A percentile compares a stretch with the other conserved stretches of the same genome.
phyloP scores from a whole-genome alignment of 2,329 filamentous ascomycete species.

The Ustulina deusta region DNA sequence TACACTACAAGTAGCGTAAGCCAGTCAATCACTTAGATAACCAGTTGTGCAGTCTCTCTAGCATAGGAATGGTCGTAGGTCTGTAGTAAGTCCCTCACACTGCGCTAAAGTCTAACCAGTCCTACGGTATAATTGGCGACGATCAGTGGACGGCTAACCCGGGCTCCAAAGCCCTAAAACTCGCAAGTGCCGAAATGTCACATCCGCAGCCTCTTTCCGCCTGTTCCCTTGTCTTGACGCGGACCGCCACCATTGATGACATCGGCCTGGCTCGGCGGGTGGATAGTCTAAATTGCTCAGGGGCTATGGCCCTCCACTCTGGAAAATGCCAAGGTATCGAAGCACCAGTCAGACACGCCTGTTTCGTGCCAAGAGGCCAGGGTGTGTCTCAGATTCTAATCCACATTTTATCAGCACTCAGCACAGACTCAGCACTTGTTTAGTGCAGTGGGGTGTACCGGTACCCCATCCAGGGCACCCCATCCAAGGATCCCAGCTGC shows the following conservation, averaged over 20 bases:
- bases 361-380: constrained; percentile 45
- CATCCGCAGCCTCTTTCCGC: constrained; percentile 35
- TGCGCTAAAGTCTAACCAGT: no score
- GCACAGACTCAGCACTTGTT: no score
- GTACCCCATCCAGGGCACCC: constrained; percentile 49
- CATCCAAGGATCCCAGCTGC: constrained; percentile 14
- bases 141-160: constrained; percentile 36
- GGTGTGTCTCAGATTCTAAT: constrained; percentile 52
- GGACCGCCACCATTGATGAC: constrained; percentile 33
- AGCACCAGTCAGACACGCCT: constrained; percentile 41
- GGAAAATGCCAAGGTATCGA: constrained; percentile 34
- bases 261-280: constrained; percentile 36
- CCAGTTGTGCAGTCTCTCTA: not conserved
- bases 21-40: not conserved
- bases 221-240: constrained; percentile 19
- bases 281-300: constrained; percentile 47
- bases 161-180: constrained; percentile 27
- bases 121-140: constrained; percentile 16
- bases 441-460: constrained; percentile 33
- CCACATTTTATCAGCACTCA: constrained; percentile 24
- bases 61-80: no score
- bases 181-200: constrained; percentile 39
- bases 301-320: constrained; percentile 45
- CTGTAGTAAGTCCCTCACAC: no score
- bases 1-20: not conserved